phyloP scores from a whole-genome alignment of 495 filamentous ascomycete genomes.

The Talaromyces adpressus region DNA sequence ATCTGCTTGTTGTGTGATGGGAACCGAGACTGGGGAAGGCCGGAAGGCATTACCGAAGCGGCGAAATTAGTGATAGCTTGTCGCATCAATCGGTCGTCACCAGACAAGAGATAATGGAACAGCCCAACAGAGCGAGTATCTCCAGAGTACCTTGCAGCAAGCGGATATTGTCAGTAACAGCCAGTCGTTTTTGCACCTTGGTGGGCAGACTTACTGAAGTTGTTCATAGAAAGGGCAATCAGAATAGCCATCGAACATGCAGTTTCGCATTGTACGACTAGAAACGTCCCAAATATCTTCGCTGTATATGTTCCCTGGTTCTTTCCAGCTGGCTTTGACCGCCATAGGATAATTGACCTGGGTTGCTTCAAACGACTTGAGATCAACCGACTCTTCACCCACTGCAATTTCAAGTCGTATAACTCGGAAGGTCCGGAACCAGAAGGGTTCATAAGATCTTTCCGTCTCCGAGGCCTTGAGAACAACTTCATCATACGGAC shows the following conservation, averaged over 20 bases:
- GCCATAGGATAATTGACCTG: conserved; percentile 29
- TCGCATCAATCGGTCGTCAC: conserved; percentile 31
- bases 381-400: conserved; percentile 12
- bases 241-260: conserved; percentile 34
- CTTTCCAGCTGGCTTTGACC: conserved; percentile 22
- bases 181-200: not conserved
- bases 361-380: conserved; percentile 16
- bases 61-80: conserved; percentile 28
- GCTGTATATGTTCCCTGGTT: conserved; percentile 13
- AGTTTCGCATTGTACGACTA: conserved; percentile 28
- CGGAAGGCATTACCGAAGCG: conserved; percentile 21
- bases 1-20: conserved; percentile 28
- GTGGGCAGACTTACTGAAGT: conserved; percentile 23
- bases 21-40: conserved; percentile 28
- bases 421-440: conserved; percentile 33
- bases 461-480: conserved; percentile 9
- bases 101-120: conserved; percentile 31
- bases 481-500: conserved; percentile 24
- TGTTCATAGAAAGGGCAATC: conserved; percentile 37
- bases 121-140: conserved; percentile 25
- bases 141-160: conserved; percentile 19
- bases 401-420: conserved; percentile 22
- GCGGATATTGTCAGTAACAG: not conserved
- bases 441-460: conserved; percentile 28
- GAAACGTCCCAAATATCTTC: conserved; percentile 26